Base-by-base conservation (phyloP, 2,329 filamentous ascomycete species). In the Didymella exigua region DNA sequence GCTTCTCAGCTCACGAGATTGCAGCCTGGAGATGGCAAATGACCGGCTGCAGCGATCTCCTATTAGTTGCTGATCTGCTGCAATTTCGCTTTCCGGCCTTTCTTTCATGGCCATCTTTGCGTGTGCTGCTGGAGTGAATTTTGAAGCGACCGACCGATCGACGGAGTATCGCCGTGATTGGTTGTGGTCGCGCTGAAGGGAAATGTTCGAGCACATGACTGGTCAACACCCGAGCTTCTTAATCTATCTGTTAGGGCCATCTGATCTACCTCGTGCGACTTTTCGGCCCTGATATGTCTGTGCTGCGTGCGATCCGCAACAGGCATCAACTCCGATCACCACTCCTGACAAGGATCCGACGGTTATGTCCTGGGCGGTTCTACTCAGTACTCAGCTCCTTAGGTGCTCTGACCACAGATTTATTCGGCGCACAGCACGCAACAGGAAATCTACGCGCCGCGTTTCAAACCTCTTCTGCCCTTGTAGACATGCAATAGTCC, bases 241-340 rank as follows among this genome's bases (percentile, higher is more conserved):
- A 64, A 68, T 68, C 48, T 66, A 67, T 61, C 46, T 23, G 24
- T 43, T 40, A 47, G 37, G 52, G 40, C 50, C 63, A 62, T 52
- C 59, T 66, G 63, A 67, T 67, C 60, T 62, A 61, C 51, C 49
- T 56, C 49, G 58, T 54, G 59, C 58, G 55, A 53, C 49, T 50
- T 46, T 36, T 57, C 52, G 52, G 54, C 51, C 23, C 49, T 24
- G 36, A 19, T 58, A 49, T 0, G 54, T 64, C 5, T 68, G 63
- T 0, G 30, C 60, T 21, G 51, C 26, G 11, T 26, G 23, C 58
- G 61, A 65, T 68, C 53, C 63, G 43, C 62, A 56, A 58, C 58
- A 62, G 36, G 63, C 62, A 66, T 62, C 30, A 54, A 44, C 41
- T 58, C 50, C 59, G 58, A 59, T 29, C 38, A 33, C 36, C 56